Evolutionary conservation across 768 basidiomycete species (phyloP).

Genomic region (Daedaleopsis nitida): DNA sequence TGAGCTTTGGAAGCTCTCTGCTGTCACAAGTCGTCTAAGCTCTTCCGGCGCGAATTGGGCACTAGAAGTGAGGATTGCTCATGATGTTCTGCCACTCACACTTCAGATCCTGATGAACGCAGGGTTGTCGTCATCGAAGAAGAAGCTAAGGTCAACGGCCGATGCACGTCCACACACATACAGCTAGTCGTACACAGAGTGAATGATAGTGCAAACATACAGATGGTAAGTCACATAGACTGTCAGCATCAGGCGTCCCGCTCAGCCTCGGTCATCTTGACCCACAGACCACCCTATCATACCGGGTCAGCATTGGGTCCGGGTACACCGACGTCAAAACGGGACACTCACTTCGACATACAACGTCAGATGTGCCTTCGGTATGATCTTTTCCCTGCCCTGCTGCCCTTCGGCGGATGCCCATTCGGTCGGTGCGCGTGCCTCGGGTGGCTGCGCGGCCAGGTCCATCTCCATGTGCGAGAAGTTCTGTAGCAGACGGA

Average conservation of each 20-base stretch:
- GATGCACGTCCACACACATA: too few species aligned
- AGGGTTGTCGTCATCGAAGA: too few species aligned
- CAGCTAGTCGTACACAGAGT: too few species aligned
- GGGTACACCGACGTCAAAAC: neutral
- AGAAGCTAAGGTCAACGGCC: too few species aligned
- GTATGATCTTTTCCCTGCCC: constrained; percentile 42
- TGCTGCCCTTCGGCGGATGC: constrained; percentile 35
- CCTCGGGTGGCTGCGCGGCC: constrained; percentile 36
- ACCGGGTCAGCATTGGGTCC: neutral
- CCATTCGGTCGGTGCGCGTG: constrained; percentile 36
- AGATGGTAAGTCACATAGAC: too few species aligned
- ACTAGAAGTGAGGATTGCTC: too few species aligned
- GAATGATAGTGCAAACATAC: too few species aligned
- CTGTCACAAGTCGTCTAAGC: too few species aligned
- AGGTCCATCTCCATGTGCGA: constrained; percentile 41
- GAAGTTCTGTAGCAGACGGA: constrained; percentile 53
- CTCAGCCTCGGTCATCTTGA: constrained; percentile 28
- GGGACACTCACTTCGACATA: constrained; percentile 36
- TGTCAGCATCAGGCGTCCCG: constrained; percentile 3
- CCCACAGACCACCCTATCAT: constrained; percentile 32
- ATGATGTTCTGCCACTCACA: too few species aligned
- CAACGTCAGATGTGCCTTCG: constrained; percentile 43
- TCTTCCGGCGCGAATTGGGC: too few species aligned
- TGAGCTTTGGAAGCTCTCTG: too few species aligned
- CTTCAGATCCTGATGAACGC: too few species aligned